phyloP scores from a whole-genome alignment of 768 basidiomycete genomes.

The Russula compacta region DNA sequence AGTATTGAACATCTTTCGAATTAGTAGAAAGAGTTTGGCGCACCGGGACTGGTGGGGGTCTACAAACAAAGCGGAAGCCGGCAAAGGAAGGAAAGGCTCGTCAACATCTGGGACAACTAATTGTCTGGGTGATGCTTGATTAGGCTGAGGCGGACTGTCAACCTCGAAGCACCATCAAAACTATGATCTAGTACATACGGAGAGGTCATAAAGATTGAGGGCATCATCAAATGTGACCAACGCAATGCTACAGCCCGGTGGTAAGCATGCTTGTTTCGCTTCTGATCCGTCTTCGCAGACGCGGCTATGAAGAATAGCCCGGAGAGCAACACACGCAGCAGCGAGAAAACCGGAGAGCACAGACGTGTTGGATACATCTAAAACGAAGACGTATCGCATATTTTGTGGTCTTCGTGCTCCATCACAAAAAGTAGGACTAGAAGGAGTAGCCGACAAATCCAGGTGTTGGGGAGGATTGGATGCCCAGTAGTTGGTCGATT shows the following conservation, averaged over 20 bases:
- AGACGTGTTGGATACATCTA: conserved; percentile 74
- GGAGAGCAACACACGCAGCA: conserved; percentile 54
- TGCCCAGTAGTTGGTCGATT: conserved; percentile 72
- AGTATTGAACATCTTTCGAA: not conserved
- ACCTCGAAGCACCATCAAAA: not conserved
- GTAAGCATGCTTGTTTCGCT: conserved; percentile 40
- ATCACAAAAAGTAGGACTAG: conserved; percentile 35
- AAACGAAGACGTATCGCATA: conserved; percentile 72
- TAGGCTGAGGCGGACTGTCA: conserved; percentile 24
- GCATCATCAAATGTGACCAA: conserved; percentile 76
- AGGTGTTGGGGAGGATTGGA: conserved; percentile 50
- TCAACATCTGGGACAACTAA: conserved; percentile 82
- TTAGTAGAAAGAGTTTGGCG: not conserved
- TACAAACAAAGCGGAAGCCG: conserved; percentile 58
- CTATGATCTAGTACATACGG: conserved; percentile 42
- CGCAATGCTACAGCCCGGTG: conserved; percentile 48
- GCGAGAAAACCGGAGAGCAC: conserved; percentile 60
- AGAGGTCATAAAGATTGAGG: conserved; percentile 84
- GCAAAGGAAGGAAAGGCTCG: conserved; percentile 83
- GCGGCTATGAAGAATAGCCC: conserved; percentile 55
- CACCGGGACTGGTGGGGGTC: conserved; percentile 65
- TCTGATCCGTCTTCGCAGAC: conserved; percentile 32
- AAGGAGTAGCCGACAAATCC: conserved; percentile 43
- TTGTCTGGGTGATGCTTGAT: conserved; percentile 33
- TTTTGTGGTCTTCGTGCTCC: conserved; percentile 49